phyloP scores from a whole-genome alignment of 140 eudicot genomes.

The Cichorium intybus region DNA sequence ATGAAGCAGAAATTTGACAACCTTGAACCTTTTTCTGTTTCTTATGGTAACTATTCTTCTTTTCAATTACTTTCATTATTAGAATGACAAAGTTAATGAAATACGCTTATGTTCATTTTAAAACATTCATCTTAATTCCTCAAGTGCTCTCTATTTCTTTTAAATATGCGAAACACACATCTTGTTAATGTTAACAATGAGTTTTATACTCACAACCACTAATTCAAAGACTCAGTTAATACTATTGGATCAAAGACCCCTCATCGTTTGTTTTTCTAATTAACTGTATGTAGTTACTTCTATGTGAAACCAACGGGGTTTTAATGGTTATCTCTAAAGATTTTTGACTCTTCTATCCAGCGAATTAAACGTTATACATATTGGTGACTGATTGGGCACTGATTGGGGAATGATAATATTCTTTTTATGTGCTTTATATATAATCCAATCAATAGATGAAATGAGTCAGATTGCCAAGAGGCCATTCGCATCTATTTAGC shows the following conservation, averaged over 20 bases:
- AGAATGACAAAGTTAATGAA: slow-evolving; percentile 20
- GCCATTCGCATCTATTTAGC: too few relatives aligned
- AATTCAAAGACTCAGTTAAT: neutral
- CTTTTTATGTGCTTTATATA: neutral
- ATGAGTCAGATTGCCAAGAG: too few relatives aligned
- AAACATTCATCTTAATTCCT: slow-evolving; percentile 18
- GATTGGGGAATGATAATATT: too few relatives aligned
- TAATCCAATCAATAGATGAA: neutral
- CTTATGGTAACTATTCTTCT: slow-evolving; percentile 17
- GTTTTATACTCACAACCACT: neutral
- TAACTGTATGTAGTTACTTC: neutral
- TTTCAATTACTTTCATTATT: slow-evolving; percentile 19
- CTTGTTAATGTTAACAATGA: too few relatives aligned
- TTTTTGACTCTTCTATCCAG: neutral
- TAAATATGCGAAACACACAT: too few relatives aligned
- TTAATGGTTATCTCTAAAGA: neutral
- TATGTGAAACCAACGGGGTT: neutral
- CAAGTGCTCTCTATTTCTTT: neutral
- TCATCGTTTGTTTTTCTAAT: neutral
- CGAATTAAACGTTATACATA: neutral
- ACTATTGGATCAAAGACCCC: too few relatives aligned
- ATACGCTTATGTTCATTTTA: slow-evolving; percentile 24
- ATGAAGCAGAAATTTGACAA: slow-evolving; percentile 8
- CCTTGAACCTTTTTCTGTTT: slow-evolving; percentile 12
- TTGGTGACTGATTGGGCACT: too few relatives aligned